These are phyloP conservation scores for Hemisphaericaspora xylofermentans DNA, from an alignment of 1,139 yeast species.

Conservation along the genomic window DNA sequence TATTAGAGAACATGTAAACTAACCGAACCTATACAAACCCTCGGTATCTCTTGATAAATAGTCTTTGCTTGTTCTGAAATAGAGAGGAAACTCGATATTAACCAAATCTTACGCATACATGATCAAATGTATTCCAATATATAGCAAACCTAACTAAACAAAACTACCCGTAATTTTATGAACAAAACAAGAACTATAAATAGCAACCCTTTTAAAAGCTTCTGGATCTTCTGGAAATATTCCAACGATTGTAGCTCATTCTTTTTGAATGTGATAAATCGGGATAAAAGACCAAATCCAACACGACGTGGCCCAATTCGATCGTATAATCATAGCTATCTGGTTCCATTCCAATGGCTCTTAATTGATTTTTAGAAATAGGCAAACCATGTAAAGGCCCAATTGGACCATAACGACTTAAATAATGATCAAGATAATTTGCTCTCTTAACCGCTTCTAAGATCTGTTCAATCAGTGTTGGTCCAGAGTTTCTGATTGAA, in stretches of 20 bases:
- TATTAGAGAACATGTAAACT: too few relatives aligned
- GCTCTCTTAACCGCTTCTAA: conserved; percentile 26
- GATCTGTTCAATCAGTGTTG: conserved; percentile 1
- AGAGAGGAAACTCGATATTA: too few relatives aligned
- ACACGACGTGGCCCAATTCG: conserved; percentile 25
- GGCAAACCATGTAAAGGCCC: conserved; percentile 75
- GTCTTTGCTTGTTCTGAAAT: too few relatives aligned
- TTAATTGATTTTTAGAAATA: conserved; percentile 33
- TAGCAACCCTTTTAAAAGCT: neutral
- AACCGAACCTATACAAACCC: too few relatives aligned
- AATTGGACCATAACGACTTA: conserved; percentile 23
- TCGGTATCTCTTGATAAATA: too few relatives aligned
- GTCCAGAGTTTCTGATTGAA: neutral
- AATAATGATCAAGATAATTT: conserved; percentile 36
- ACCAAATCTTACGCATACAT: too few relatives aligned
- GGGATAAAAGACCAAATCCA: conserved; percentile 2
- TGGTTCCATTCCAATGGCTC: neutral
- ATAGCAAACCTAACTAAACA: neutral
- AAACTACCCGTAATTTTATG: neutral
- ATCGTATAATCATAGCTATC: neutral
- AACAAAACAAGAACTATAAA: neutral
- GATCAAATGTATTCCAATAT: too few relatives aligned
- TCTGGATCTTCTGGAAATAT: neutral
- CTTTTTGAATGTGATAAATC: conserved; percentile 1
- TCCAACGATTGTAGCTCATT: conserved; percentile 2